These are phyloP conservation scores for Diaporthe sp. DNA, from an alignment of 2,329 filamentous ascomycete genomes.

Conservation along the genomic window DNA sequence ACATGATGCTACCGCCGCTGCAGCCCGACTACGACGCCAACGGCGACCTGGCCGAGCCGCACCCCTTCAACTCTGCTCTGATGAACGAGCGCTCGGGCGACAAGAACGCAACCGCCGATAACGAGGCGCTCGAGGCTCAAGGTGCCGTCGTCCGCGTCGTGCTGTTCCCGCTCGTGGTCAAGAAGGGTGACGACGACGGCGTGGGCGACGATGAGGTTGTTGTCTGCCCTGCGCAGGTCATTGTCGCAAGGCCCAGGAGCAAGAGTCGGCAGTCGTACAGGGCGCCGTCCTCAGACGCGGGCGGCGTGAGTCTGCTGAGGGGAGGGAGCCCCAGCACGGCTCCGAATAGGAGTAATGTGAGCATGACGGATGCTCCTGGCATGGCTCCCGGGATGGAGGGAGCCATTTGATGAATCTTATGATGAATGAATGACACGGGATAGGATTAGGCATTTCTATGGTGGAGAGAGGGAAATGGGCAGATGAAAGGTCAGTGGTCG, in stretches of 20 bases:
- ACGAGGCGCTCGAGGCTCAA: conserved; percentile 83
- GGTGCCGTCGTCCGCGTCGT: conserved; percentile 88
- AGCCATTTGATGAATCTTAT: conserved; percentile 41
- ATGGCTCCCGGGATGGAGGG: conserved; percentile 43
- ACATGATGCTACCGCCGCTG: conserved; percentile 96
- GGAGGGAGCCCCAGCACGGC: conserved; percentile 43
- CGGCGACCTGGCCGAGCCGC: conserved; percentile 87
- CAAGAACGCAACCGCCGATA: conserved; percentile 57
- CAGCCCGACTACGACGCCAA: conserved; percentile 95
- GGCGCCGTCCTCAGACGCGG: conserved; percentile 63
- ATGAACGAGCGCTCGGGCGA: conserved; percentile 91
- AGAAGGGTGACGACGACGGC: conserved; percentile 90
- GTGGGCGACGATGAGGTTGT: conserved; percentile 94
- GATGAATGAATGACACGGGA: not conserved
- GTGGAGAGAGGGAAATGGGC: not conserved
- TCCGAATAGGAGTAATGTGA: conserved; percentile 48
- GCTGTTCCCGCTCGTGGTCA: conserved; percentile 95
- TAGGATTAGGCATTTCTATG: not conserved
- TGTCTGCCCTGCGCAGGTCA: conserved; percentile 93
- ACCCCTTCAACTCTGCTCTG: conserved; percentile 89
- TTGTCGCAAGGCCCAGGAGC: conserved; percentile 70
- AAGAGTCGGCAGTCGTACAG: conserved; percentile 43
- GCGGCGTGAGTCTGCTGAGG: conserved; percentile 53
- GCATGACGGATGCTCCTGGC: conserved; percentile 46
- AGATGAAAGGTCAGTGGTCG: conserved; percentile 4